phyloP scores from a whole-genome alignment of 2,329 filamentous ascomycete genomes.

The Cytospora piceicola region DNA sequence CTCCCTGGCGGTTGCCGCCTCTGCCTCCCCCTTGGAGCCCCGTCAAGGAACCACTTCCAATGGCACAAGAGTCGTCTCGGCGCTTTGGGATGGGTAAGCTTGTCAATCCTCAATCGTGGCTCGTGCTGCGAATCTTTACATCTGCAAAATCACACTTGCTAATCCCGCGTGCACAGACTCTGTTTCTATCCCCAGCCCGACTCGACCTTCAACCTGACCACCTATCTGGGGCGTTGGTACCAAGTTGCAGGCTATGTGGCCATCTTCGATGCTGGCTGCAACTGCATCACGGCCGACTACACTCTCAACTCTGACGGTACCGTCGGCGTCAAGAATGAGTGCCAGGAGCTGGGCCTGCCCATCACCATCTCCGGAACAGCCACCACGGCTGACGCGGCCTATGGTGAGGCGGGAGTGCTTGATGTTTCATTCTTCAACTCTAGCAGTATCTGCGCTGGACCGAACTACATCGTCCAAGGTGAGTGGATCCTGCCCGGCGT shows the following conservation, averaged over 20 bases:
- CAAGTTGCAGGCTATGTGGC: constrained; percentile 32
- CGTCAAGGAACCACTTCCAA: constrained; percentile 23
- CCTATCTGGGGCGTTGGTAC: constrained; percentile 32
- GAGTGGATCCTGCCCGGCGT: neutral
- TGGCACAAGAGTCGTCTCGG: constrained; percentile 25
- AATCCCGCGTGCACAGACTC: neutral
- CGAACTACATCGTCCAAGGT: constrained; percentile 35
- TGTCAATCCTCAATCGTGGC: neutral
- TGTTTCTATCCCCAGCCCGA: constrained; percentile 33
- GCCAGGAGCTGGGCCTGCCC: constrained; percentile 29
- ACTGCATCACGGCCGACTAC: constrained; percentile 32
- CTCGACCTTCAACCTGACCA: constrained; percentile 29
- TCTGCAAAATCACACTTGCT: neutral
- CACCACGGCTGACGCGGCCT: constrained; percentile 29
- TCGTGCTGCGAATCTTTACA: neutral
- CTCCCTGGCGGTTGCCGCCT: constrained; percentile 19
- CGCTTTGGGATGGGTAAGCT: constrained; percentile 27
- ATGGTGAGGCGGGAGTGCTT: constrained; percentile 31
- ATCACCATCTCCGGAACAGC: constrained; percentile 30
- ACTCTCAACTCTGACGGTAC: constrained; percentile 31
- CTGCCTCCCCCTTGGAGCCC: constrained; percentile 7
- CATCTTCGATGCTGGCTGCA: constrained; percentile 31
- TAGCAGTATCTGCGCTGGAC: constrained; percentile 30
- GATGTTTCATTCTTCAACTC: constrained; percentile 30
- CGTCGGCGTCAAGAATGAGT: constrained; percentile 31